Conservation (phyloP, 73 alveolate species). For the Paramecium octaurelia region DNA sequence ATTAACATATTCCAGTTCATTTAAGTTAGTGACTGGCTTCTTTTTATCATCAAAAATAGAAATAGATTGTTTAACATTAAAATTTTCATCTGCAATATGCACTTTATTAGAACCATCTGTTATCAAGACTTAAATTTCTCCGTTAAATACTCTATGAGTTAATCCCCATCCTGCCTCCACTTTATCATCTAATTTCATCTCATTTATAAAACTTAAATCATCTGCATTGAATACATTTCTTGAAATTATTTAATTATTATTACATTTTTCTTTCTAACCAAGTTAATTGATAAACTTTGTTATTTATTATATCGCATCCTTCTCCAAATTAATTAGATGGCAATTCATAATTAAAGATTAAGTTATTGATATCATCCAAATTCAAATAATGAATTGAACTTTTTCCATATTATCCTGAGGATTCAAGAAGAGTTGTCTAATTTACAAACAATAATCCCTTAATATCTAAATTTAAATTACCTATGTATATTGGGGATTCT, state of each 20-base stretch:
- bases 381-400: not conserved
- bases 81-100: not conserved
- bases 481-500: constrained; percentile 15
- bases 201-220: not conserved
- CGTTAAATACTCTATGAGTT: not conserved
- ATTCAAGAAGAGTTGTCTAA: not conserved
- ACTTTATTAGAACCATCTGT: constrained; percentile 26
- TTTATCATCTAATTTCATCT: not conserved
- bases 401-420: constrained; percentile 44
- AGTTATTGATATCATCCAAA: not conserved
- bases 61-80: not conserved
- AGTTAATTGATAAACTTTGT: constrained; percentile 24
- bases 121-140: not conserved
- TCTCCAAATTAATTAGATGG: not conserved
- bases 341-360: not conserved
- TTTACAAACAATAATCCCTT: constrained; percentile 23
- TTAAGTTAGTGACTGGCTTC: not conserved
- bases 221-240: not conserved
- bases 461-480: not conserved
- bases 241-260: not conserved
- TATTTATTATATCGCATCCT: constrained; percentile 38
- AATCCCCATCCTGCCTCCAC: constrained; percentile 42
- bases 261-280: constrained; percentile 50
- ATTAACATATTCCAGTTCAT: constrained; percentile 42
- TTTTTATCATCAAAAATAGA: not conserved